These are phyloP conservation scores for Kluyveromyces sp. DNA, from an alignment of 1,139 yeast genomes.

Conservation along the genomic window DNA sequence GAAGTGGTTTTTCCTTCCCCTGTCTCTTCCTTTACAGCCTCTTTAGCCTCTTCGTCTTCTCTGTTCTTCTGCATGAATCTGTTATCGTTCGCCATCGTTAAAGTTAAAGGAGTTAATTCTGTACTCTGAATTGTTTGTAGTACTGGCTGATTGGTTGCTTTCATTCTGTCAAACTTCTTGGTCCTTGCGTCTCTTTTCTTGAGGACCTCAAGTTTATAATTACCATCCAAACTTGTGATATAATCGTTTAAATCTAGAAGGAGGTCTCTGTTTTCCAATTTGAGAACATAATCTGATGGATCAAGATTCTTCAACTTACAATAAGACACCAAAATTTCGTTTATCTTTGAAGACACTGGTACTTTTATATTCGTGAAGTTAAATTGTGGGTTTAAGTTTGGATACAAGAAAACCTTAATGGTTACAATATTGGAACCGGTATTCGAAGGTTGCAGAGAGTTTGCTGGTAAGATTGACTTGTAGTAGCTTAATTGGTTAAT, in stretches of 20 bases:
- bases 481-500: slow-evolving; percentile 32
- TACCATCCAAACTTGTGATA: slow-evolving; percentile 32
- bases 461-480: slow-evolving; percentile 27
- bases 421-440: slow-evolving; percentile 22
- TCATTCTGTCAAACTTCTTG: slow-evolving; percentile 22
- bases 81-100: slow-evolving; percentile 12
- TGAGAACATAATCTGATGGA: slow-evolving; percentile 29
- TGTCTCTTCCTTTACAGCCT: background rate
- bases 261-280: slow-evolving; percentile 25
- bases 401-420: slow-evolving; percentile 30
- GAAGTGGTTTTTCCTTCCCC: background rate
- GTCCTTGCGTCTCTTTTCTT: slow-evolving; percentile 28
- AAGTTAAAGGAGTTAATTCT: slow-evolving; percentile 28
- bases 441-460: slow-evolving; percentile 16
- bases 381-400: slow-evolving; percentile 24
- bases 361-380: slow-evolving; percentile 26
- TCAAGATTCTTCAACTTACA: slow-evolving; percentile 29
- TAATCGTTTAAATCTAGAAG: slow-evolving; percentile 32
- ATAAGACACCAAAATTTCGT: slow-evolving; percentile 30
- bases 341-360: slow-evolving; percentile 28
- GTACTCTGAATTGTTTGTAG: slow-evolving; percentile 29
- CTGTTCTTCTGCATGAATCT: background rate
- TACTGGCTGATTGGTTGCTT: slow-evolving; percentile 21
- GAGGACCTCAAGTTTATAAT: slow-evolving; percentile 24
- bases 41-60: background rate